Conservation (phyloP, 257 asterid species). For the Solanum sitiens region DNA sequence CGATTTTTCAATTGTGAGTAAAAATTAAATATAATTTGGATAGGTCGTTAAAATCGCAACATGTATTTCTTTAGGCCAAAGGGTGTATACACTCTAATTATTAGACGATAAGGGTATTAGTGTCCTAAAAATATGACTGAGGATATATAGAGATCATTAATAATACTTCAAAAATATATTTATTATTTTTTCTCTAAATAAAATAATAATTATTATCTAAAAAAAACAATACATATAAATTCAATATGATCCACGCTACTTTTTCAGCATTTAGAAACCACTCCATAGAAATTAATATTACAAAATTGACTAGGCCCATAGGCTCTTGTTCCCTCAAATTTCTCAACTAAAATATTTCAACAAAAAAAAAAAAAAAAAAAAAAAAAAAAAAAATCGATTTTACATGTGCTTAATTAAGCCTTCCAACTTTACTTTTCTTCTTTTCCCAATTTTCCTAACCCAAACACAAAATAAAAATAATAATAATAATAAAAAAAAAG, state of each 20-base stretch:
- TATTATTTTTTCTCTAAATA: background rate
- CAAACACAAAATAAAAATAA: background rate
- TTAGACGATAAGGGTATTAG: background rate
- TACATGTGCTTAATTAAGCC: background rate
- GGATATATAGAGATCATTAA: background rate
- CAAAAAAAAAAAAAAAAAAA: background rate
- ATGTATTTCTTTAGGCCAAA: no score
- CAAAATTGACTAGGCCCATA: constrained; percentile 3
- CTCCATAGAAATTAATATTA: background rate
- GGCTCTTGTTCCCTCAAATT: background rate
- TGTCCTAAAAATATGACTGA: no score
- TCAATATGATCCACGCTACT: background rate
- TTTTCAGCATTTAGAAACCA: background rate
- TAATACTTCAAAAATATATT: no score
- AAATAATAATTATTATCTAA: no score
- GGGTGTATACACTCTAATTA: background rate
- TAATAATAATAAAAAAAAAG: no score
- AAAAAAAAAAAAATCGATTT: background rate
- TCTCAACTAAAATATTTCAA: background rate
- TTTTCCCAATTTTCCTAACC: background rate
- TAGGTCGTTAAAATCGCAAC: background rate
- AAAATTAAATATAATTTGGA: no score
- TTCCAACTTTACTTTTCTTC: background rate
- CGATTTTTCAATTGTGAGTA: background rate
- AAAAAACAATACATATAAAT: no score